phyloP scores from a whole-genome alignment of 2,329 filamentous ascomycete genomes.

The Ploettnerulaceae sp. region DNA sequence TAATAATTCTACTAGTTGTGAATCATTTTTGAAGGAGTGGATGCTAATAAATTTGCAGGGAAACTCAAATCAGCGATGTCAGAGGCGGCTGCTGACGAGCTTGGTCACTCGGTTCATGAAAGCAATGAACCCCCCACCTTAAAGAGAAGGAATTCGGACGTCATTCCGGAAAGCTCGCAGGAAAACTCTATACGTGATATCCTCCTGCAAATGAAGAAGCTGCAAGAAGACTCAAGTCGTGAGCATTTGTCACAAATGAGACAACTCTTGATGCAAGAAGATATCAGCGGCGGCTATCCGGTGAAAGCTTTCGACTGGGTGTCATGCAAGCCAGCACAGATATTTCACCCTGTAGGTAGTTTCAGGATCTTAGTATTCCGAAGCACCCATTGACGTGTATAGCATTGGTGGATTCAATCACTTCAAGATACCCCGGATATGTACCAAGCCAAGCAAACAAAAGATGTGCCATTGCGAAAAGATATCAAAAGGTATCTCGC shows the following conservation, averaged over 20 bases:
- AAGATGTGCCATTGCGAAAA: slow-evolving; percentile 11
- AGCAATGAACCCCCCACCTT: slow-evolving; percentile 1
- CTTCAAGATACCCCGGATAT: slow-evolving; percentile 13
- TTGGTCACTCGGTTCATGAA: slow-evolving; percentile 12
- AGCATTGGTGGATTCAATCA: slow-evolving; percentile 17
- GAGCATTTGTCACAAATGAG: slow-evolving; percentile 15
- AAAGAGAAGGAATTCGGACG: slow-evolving; percentile 1
- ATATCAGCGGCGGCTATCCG: slow-evolving; percentile 3
- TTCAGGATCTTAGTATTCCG: too few relatives aligned
- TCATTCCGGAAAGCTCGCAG: not conserved
- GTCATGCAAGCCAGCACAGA: slow-evolving; percentile 11
- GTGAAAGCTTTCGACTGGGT: slow-evolving; percentile 18
- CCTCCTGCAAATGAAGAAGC: slow-evolving; percentile 16
- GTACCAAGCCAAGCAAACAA: slow-evolving; percentile 14
- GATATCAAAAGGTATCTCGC: slow-evolving; percentile 9
- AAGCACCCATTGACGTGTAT: not conserved
- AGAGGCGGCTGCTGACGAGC: slow-evolving; percentile 6
- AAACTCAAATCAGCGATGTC: slow-evolving; percentile 14
- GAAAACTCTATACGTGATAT: slow-evolving; percentile 14
- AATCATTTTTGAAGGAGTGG: too few relatives aligned
- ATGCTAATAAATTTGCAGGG: slow-evolving; percentile 4
- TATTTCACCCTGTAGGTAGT: slow-evolving; percentile 11
- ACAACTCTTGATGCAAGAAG: slow-evolving; percentile 13
- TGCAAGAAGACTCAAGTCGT: slow-evolving; percentile 13
- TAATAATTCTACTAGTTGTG: not conserved